These are phyloP conservation scores for Triangularia verruculosa DNA, from an alignment of 2,329 filamentous ascomycete genomes.

Conservation along the genomic window DNA sequence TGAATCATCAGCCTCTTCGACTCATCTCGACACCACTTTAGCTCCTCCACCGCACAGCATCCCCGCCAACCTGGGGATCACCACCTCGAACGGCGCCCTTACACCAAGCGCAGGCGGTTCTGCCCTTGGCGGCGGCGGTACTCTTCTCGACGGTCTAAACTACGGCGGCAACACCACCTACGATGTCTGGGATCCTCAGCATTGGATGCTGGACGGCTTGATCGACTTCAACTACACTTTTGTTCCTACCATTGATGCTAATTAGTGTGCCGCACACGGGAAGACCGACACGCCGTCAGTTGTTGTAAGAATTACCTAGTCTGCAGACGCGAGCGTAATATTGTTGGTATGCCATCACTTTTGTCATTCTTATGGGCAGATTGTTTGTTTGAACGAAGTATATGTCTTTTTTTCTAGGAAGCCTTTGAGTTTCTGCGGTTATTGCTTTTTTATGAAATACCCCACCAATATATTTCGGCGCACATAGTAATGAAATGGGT, in stretches of 20 bases:
- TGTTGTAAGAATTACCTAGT: background rate
- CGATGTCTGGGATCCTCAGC: conserved; percentile 87
- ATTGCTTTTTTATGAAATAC: conserved; percentile 7
- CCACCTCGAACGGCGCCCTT: conserved; percentile 47
- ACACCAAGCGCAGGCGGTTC: conserved; percentile 50
- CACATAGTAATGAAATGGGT: conserved; percentile 1
- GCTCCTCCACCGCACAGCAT: conserved; percentile 47
- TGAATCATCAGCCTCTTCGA: conserved; percentile 68
- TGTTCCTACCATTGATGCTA: conserved; percentile 52
- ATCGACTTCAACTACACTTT: conserved; percentile 75
- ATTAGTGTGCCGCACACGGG: conserved; percentile 33
- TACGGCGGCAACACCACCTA: conserved; percentile 61
- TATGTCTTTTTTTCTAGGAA: background rate
- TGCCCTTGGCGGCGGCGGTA: conserved; percentile 38
- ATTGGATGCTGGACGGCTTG: conserved; percentile 88
- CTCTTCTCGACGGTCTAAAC: conserved; percentile 49
- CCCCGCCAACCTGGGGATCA: conserved; percentile 48
- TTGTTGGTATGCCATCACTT: background rate
- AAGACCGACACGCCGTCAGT: background rate
- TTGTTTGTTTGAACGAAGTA: conserved; percentile 4
- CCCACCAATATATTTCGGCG: conserved; percentile 3
- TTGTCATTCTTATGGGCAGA: background rate
- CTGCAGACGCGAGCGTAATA: background rate
- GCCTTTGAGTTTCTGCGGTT: background rate
- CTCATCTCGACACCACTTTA: conserved; percentile 60